Conservation (phyloP, 164 flowering plant species). For the Santalum album region DNA sequence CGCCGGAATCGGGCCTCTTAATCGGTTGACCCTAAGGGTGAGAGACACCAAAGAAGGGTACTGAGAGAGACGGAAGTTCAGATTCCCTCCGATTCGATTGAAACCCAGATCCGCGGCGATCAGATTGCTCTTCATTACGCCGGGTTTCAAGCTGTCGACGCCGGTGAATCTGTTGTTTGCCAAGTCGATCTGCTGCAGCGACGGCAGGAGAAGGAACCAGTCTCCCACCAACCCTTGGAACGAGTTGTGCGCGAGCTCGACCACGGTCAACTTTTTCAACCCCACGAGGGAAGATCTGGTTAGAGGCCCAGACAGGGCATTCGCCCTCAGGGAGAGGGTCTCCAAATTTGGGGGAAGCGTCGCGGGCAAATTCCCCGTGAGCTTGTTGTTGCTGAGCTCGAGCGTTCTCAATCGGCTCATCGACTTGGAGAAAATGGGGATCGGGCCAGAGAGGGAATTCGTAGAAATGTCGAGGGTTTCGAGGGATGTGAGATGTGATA, state of each 20-base stretch:
- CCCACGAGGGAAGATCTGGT: slow-evolving; percentile 33
- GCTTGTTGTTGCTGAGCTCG: slow-evolving; percentile 72
- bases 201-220: slow-evolving; percentile 35
- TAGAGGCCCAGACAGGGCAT: slow-evolving; percentile 48
- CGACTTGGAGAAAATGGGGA: slow-evolving; percentile 31
- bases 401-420: slow-evolving; percentile 29
- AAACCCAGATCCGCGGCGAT: slow-evolving; percentile 81
- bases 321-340: slow-evolving; percentile 49
- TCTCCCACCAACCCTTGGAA: slow-evolving; percentile 7
- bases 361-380: slow-evolving; percentile 47
- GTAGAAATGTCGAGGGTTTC: slow-evolving; percentile 45
- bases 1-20: slow-evolving; percentile 64
- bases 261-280: slow-evolving; percentile 36
- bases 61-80: slow-evolving; percentile 36
- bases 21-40: slow-evolving; percentile 52
- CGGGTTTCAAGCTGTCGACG: slow-evolving; percentile 38
- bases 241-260: slow-evolving; percentile 65
- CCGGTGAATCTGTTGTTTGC: slow-evolving; percentile 62
- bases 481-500: slow-evolving; percentile 36
- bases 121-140: slow-evolving; percentile 22
- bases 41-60: slow-evolving; percentile 52
- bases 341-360: slow-evolving; percentile 45
- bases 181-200: slow-evolving; percentile 61
- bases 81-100: slow-evolving; percentile 46
- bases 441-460: slow-evolving; percentile 48